These are phyloP conservation scores for Albugo laibachii DNA, from an alignment of 352 stramenopile species.

Conservation along the genomic window DNA sequence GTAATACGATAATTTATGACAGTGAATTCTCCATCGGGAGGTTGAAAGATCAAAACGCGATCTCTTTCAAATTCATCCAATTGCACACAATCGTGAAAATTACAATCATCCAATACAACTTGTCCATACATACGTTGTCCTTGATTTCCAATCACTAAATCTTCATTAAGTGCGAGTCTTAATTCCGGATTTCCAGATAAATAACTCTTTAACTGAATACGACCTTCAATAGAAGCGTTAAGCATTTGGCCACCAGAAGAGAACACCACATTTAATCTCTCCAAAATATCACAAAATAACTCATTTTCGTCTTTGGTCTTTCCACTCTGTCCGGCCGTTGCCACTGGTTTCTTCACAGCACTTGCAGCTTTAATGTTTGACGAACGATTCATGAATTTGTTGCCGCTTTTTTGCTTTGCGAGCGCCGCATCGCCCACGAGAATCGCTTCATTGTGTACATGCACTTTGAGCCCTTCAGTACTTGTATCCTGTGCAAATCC, in stretches of 20 bases:
- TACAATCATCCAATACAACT: conserved; percentile 94
- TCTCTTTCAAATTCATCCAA: conserved; percentile 88
- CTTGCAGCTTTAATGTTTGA: conserved; percentile 62
- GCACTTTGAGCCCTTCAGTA: conserved; percentile 93
- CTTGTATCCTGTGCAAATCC: conserved; percentile 95
- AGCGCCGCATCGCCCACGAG: conserved; percentile 67
- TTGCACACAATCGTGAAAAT: conserved; percentile 98
- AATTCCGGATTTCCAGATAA: conserved; percentile 95
- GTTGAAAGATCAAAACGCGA: conserved; percentile 77
- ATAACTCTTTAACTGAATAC: conserved; percentile 97
- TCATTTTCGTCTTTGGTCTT: conserved; percentile 91
- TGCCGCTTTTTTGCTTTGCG: conserved; percentile 80
- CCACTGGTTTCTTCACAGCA: conserved; percentile 80
- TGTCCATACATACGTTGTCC: conserved; percentile 69
- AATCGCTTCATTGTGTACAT: conserved; percentile 97
- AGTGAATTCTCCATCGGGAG: conserved; percentile 52
- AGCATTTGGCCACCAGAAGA: conserved; percentile 92
- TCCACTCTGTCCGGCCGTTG: conserved; percentile 36
- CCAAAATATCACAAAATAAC: conserved; percentile 98
- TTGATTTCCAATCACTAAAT: conserved; percentile 88
- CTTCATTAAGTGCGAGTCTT: conserved; percentile 90
- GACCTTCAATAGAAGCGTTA: conserved; percentile 95
- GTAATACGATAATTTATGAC: conserved; percentile 98
- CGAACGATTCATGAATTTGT: conserved; percentile 68
- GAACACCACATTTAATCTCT: conserved; percentile 96